These are phyloP conservation scores for Pontederia paniculata DNA, from an alignment of 176 grass and related monocot species.

Conservation along the genomic window DNA sequence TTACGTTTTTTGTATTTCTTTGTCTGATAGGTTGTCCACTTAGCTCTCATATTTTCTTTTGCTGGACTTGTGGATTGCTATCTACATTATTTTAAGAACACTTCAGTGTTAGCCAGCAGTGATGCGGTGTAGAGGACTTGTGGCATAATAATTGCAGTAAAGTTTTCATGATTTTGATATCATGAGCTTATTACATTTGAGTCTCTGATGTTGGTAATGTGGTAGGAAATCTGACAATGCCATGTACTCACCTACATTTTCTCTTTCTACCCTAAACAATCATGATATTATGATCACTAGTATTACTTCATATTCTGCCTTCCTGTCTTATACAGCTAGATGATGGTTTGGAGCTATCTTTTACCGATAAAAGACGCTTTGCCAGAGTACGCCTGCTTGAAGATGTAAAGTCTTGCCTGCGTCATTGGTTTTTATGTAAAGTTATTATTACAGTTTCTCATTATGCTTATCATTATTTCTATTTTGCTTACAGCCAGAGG, in stretches of 20 bases:
- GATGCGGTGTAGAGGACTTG: no score
- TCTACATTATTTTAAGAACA: no score
- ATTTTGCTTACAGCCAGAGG: conserved; percentile 54
- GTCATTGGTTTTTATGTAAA: conserved; percentile 1
- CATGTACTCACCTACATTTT: background rate
- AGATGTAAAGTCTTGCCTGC: conserved; percentile 33
- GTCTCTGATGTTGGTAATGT: no score
- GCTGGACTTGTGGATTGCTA: background rate
- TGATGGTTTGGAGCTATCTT: conserved; percentile 92
- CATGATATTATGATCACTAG: no score
- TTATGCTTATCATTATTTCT: conserved; percentile 6
- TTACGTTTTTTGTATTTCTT: background rate
- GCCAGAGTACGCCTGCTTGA: conserved; percentile 74
- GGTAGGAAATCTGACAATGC: no score
- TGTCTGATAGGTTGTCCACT: background rate
- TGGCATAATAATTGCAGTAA: no score
- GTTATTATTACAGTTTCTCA: background rate
- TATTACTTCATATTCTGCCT: no score
- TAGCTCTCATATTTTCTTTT: no score
- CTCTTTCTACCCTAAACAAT: no score
- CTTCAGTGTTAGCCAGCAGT: no score
- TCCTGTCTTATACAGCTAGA: conserved; percentile 45
- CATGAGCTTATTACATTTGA: no score
- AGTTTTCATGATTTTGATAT: no score
- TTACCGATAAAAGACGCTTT: conserved; percentile 96